These are phyloP conservation scores for Entomortierella parvispora DNA, from an alignment of 192 early-diverging fungal species.

Conservation along the genomic window DNA sequence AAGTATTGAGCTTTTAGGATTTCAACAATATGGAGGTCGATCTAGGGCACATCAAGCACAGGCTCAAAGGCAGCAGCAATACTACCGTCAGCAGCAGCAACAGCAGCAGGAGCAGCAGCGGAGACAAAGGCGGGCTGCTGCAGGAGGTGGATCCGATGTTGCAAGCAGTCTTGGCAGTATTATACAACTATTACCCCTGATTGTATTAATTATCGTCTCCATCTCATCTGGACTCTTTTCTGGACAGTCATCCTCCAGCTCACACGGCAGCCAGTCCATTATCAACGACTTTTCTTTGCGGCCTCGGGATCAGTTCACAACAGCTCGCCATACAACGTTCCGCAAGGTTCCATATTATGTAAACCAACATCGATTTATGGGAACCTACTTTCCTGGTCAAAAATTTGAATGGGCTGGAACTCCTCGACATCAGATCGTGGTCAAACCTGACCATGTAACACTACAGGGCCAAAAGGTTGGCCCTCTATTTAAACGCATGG, in stretches of 20 bases:
- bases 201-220: slow-evolving; percentile 80
- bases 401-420: slow-evolving; percentile 55
- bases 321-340: slow-evolving; percentile 62
- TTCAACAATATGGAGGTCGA: slow-evolving; percentile 59
- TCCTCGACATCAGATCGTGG: slow-evolving; percentile 17
- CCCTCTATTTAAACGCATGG: slow-evolving; percentile 31
- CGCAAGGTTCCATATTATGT: slow-evolving; percentile 85
- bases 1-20: slow-evolving; percentile 2
- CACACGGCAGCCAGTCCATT: slow-evolving; percentile 31
- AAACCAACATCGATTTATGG: slow-evolving; percentile 56
- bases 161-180: slow-evolving; percentile 57
- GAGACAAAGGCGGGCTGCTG: slow-evolving; percentile 47
- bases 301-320: slow-evolving; percentile 56
- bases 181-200: slow-evolving; percentile 81
- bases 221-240: slow-evolving; percentile 73
- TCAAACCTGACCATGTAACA: slow-evolving; percentile 30
- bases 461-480: slow-evolving; percentile 23
- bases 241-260: slow-evolving; percentile 24
- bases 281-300: slow-evolving; percentile 75
- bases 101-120: slow-evolving; percentile 50
- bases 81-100: slow-evolving; percentile 52
- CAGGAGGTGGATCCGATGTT: slow-evolving; percentile 8
- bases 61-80: slow-evolving; percentile 45
- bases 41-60: slow-evolving; percentile 31
- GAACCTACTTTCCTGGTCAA: slow-evolving; percentile 33